Evolutionary conservation across 73 alveolate species (phyloP).

Genomic region (Paraurostyla sp.): DNA sequence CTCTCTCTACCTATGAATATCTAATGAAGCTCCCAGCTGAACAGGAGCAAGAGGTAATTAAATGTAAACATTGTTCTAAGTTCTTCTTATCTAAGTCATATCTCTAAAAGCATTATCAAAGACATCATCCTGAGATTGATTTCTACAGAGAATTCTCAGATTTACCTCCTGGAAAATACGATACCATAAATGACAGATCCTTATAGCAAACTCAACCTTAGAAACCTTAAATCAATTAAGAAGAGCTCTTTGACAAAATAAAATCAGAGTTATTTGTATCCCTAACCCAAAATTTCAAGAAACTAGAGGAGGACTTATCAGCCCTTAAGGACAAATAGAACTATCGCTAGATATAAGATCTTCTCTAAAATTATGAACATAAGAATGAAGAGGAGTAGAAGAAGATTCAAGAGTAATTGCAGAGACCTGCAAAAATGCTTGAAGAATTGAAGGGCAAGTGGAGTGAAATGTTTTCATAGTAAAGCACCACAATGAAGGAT

Average conservation of each 20-base stretch:
- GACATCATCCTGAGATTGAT: slow-evolving; percentile 59
- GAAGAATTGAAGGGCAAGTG: slow-evolving; percentile 36
- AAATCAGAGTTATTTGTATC: slow-evolving; percentile 7
- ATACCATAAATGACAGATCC: neutral
- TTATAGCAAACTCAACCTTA: neutral
- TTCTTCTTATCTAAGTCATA: slow-evolving; percentile 10
- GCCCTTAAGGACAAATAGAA: slow-evolving; percentile 29
- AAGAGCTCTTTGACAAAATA: slow-evolving; percentile 42
- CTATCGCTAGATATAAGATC: neutral
- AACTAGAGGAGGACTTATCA: neutral
- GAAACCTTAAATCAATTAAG: slow-evolving; percentile 34
- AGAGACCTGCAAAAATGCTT: slow-evolving; percentile 32
- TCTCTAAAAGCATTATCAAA: slow-evolving; percentile 46
- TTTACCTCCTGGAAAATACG: neutral
- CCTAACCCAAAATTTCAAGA: neutral
- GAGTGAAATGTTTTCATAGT: slow-evolving; percentile 37
- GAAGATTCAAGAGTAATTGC: slow-evolving; percentile 4
- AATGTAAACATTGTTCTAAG: slow-evolving; percentile 42
- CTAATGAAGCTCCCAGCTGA: slow-evolving; percentile 58
- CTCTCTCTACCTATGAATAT: slow-evolving; percentile 58
- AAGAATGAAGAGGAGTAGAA: slow-evolving; percentile 36
- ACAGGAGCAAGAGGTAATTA: slow-evolving; percentile 47
- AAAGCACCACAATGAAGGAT: neutral
- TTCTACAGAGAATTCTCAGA: slow-evolving; percentile 31
- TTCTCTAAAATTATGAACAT: neutral